Evolutionary conservation across 176 grass and related monocot species (phyloP).

Genomic region (Aechmea fasciata): DNA sequence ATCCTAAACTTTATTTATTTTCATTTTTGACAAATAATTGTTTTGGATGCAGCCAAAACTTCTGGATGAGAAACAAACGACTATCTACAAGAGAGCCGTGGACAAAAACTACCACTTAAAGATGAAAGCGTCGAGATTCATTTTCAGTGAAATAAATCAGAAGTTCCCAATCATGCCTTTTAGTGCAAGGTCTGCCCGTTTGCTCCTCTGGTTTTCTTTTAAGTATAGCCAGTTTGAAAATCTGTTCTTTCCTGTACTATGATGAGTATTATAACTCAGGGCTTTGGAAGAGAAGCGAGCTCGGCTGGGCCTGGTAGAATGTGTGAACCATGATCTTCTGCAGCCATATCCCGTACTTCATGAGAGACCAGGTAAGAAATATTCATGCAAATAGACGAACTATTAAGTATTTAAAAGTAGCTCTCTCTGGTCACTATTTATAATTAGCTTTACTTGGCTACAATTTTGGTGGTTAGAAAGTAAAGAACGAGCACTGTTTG

Average conservation of each 20-base stretch:
- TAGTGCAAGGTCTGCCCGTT: slow-evolving; percentile 54
- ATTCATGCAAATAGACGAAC: background rate
- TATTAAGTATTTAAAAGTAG: no score
- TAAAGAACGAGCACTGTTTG: background rate
- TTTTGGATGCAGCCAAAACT: slow-evolving; percentile 55
- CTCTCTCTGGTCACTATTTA: background rate
- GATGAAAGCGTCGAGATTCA: slow-evolving; percentile 96
- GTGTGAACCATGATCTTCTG: slow-evolving; percentile 94
- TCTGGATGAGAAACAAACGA: slow-evolving; percentile 98
- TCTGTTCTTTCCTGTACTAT: background rate
- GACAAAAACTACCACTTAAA: slow-evolving; percentile 99
- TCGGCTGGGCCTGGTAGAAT: slow-evolving; percentile 86
- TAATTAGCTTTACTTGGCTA: background rate
- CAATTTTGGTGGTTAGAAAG: background rate
- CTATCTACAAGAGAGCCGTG: slow-evolving; percentile 93
- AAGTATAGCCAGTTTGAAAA: background rate
- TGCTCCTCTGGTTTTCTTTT: background rate
- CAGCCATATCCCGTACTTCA: slow-evolving; percentile 98
- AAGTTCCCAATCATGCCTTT: slow-evolving; percentile 99
- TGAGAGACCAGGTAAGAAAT: slow-evolving; percentile 76
- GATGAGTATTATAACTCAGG: slow-evolving; percentile 25
- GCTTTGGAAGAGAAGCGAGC: slow-evolving; percentile 96
- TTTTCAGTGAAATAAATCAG: slow-evolving; percentile 98
- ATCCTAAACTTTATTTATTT: background rate
- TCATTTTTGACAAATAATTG: background rate